phyloP scores from a whole-genome alignment of 2,329 filamentous ascomycete genomes.

The Penicillium sp. region DNA sequence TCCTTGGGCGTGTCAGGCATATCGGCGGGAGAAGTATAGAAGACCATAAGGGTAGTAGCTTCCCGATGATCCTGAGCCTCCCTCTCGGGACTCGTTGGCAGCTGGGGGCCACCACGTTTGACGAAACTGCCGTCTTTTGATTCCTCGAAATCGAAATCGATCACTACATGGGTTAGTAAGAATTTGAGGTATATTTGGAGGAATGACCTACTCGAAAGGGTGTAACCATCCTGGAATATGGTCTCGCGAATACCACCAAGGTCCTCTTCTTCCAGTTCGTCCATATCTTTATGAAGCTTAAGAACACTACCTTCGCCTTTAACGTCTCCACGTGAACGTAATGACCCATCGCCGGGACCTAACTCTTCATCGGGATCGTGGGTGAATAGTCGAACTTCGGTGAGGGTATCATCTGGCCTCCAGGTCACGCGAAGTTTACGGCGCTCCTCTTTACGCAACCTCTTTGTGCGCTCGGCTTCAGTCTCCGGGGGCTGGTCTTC shows the following conservation, averaged over 20 bases:
- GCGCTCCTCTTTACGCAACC: slow-evolving; percentile 60
- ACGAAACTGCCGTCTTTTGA: slow-evolving; percentile 36
- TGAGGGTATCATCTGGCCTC: slow-evolving; percentile 57
- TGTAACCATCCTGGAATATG: slow-evolving; percentile 35
- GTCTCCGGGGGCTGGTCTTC: slow-evolving; percentile 58
- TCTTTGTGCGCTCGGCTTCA: slow-evolving; percentile 57
- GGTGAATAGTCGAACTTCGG: slow-evolving; percentile 58
- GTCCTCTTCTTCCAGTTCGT: slow-evolving; percentile 60
- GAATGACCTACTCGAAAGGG: slow-evolving; percentile 34
- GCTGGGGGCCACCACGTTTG: slow-evolving; percentile 43
- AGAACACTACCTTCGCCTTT: slow-evolving; percentile 55
- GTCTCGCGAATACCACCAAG: slow-evolving; percentile 49
- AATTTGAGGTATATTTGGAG: background rate
- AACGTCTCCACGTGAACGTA: slow-evolving; percentile 58
- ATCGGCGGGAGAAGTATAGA: slow-evolving; percentile 47
- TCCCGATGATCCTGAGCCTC: slow-evolving; percentile 48
- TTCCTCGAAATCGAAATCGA: slow-evolving; percentile 41
- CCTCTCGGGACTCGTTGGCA: slow-evolving; percentile 43
- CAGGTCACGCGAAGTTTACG: slow-evolving; percentile 61
- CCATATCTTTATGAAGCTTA: slow-evolving; percentile 53
- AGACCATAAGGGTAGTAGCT: slow-evolving; percentile 48
- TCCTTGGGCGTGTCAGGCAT: slow-evolving; percentile 49
- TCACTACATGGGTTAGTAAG: slow-evolving; percentile 28
- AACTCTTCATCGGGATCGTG: slow-evolving; percentile 64
- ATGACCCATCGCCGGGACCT: slow-evolving; percentile 57